Conservation (phyloP, 1,139 yeast species). For the Lodderomyces theae region DNA sequence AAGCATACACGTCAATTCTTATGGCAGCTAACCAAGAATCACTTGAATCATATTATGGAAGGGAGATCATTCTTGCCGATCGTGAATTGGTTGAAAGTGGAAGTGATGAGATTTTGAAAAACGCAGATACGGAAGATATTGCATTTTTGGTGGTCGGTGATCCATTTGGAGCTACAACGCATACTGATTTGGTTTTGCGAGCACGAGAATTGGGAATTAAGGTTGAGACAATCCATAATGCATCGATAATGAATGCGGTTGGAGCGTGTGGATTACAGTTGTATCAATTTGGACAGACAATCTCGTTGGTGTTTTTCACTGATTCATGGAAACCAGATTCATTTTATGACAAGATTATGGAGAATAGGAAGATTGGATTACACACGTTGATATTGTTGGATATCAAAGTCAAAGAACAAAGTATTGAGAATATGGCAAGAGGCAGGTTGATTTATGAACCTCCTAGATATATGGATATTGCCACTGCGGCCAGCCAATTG, state of each 20-base stretch:
- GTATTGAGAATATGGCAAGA: conserved; percentile 89
- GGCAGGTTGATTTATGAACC: conserved; percentile 93
- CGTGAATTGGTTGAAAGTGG: conserved; percentile 92
- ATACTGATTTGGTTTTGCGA: conserved; percentile 86
- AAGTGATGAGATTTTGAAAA: conserved; percentile 73
- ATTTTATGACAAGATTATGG: conserved; percentile 84
- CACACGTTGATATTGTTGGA: conserved; percentile 87
- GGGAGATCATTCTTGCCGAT: conserved; percentile 84
- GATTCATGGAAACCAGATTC: conserved; percentile 96
- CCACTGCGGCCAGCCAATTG: conserved; percentile 84
- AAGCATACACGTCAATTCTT: conserved; percentile 90
- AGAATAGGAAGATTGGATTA: conserved; percentile 83
- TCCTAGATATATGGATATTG: conserved; percentile 92
- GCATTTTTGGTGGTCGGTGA: conserved; percentile 97
- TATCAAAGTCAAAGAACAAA: conserved; percentile 95
- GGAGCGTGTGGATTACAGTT: conserved; percentile 97
- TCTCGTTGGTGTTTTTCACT: conserved; percentile 91
- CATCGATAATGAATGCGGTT: conserved; percentile 97
- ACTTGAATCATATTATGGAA: conserved; percentile 79
- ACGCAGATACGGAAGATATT: conserved; percentile 76
- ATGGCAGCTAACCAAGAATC: conserved; percentile 81
- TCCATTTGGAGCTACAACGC: conserved; percentile 97
- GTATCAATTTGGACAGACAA: conserved; percentile 95
- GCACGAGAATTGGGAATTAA: conserved; percentile 80
- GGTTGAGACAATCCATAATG: conserved; percentile 87